These are phyloP conservation scores for Trichosporon asahii DNA, from an alignment of 1,284 basidiomycete genomes.

Conservation along the genomic window DNA sequence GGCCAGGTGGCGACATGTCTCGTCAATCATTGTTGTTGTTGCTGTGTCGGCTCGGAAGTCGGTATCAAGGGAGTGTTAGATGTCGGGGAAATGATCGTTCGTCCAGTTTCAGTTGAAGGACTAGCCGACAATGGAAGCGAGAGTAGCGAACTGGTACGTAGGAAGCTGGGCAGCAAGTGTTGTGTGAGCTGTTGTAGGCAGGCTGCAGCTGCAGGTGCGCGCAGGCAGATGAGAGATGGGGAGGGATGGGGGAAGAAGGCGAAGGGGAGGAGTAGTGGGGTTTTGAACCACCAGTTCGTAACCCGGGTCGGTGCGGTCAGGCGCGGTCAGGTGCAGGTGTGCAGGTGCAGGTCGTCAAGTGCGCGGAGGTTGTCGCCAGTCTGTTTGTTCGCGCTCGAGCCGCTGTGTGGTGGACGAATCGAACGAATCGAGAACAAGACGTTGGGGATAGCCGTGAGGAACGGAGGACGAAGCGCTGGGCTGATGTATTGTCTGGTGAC, in stretches of 20 bases:
- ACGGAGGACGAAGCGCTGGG: constrained; percentile 2
- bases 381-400: not conserved
- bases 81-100: not conserved
- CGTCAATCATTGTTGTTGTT: constrained; percentile 20
- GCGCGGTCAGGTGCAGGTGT: not conserved
- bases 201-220: not conserved
- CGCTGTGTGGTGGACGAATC: not conserved
- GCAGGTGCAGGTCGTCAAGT: not conserved
- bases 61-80: not conserved
- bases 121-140: not conserved
- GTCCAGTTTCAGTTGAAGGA: not conserved
- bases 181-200: not conserved
- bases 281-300: not conserved
- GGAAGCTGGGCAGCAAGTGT: not conserved
- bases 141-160: not conserved
- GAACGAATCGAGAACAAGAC: not conserved
- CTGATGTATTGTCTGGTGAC: not conserved
- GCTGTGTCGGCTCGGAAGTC: constrained; percentile 41
- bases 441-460: not conserved
- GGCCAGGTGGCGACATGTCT: constrained; percentile 51
- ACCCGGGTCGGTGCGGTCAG: not conserved
- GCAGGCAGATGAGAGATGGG: not conserved
- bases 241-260: not conserved
- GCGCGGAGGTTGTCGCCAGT: constrained; percentile 1
- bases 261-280: not conserved